phyloP scores from a whole-genome alignment of 805 yeast species.

The Starmerella stigmatis region DNA sequence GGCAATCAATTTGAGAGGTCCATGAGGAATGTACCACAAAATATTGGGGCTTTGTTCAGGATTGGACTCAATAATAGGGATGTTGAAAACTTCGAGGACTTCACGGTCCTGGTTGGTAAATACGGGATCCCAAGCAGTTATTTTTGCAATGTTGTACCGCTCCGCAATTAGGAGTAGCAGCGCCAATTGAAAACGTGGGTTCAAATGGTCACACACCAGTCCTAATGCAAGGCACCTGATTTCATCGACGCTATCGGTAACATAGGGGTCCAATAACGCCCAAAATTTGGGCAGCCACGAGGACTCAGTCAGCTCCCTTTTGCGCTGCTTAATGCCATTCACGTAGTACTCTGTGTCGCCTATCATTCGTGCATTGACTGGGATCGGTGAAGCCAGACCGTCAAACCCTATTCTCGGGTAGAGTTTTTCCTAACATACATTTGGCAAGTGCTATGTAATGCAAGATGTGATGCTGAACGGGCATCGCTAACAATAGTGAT shows the following conservation, averaged over 20 bases:
- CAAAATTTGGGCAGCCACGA: conserved; percentile 10
- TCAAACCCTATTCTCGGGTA: not conserved
- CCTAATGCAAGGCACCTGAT: conserved; percentile 69
- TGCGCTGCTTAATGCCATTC: conserved; percentile 14
- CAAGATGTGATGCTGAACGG: too few species aligned
- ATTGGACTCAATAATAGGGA: conserved; percentile 26
- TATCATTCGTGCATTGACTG: not conserved
- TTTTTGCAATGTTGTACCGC: conserved; percentile 23
- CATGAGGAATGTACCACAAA: conserved; percentile 65
- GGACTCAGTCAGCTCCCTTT: conserved; percentile 8
- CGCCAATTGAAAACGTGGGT: conserved; percentile 58
- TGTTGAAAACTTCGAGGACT: conserved; percentile 28
- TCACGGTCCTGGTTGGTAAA: conserved; percentile 40
- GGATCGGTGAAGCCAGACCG: not conserved
- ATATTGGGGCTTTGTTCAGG: conserved; percentile 20
- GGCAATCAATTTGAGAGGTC: conserved; percentile 40
- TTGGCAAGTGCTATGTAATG: too few species aligned
- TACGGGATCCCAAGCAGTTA: conserved; percentile 57
- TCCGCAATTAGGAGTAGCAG: conserved; percentile 38
- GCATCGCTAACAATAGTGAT: too few species aligned
- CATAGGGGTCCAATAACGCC: conserved; percentile 6
- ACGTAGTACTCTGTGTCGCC: conserved; percentile 14
- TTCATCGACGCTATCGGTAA: not conserved
- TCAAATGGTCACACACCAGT: conserved; percentile 39
- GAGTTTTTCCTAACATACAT: too few species aligned